Conservation (phyloP, 345 rosid genomes). For the Corchorus capsularis region DNA sequence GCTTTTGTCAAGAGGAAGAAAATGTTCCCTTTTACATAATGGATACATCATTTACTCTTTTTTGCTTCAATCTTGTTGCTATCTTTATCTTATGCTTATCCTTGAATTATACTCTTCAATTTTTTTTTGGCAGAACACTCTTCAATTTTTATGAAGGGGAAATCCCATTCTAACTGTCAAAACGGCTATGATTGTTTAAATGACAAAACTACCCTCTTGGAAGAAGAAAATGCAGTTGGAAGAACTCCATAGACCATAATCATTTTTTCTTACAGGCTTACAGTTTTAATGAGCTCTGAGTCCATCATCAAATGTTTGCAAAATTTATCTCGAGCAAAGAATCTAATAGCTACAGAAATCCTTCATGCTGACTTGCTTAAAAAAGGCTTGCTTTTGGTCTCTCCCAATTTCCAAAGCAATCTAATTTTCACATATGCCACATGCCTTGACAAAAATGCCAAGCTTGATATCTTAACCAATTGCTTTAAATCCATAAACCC, state of each 20-base stretch:
- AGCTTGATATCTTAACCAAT: constrained; percentile 28
- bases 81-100: not conserved
- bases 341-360: constrained; percentile 24
- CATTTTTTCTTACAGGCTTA: not conserved
- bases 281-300: constrained; percentile 1
- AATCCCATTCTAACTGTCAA: not conserved
- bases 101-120: too few relatives aligned
- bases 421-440: constrained; percentile 38
- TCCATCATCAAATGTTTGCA: constrained; percentile 7
- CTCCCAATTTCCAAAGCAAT: constrained; percentile 24
- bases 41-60: not conserved
- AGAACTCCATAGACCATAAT: not conserved
- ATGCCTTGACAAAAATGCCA: constrained; percentile 24
- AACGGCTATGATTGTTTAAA: not conserved
- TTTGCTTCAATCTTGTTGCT: not conserved
- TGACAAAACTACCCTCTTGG: not conserved
- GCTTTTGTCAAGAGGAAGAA: not conserved
- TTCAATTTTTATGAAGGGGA: not conserved
- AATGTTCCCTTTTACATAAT: not conserved
- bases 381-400: constrained; percentile 32
- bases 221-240: too few relatives aligned
- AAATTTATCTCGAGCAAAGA: constrained; percentile 1
- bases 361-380: constrained; percentile 39
- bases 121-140: too few relatives aligned
- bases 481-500: constrained; percentile 38